Conservation (phyloP, 2,329 filamentous ascomycete genomes). For the Claviceps sorghi region DNA sequence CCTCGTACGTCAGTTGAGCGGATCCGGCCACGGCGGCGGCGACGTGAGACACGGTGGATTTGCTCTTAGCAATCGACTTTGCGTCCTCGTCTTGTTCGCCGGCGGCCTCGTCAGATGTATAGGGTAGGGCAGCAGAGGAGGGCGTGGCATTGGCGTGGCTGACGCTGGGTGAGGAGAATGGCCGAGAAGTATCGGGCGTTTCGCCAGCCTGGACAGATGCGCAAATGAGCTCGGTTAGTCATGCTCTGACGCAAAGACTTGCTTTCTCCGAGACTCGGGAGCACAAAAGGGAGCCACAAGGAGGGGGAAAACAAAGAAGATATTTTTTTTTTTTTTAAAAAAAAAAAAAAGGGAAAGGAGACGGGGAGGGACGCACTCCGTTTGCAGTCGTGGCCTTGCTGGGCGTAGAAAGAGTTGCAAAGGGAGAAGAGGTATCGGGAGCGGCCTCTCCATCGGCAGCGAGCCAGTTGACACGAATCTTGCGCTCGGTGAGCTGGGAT, state of each 20-base stretch:
- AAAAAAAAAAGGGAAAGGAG: background rate
- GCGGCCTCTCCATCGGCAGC: slow-evolving; percentile 37
- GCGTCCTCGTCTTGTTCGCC: slow-evolving; percentile 16
- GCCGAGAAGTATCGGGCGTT: slow-evolving; percentile 30
- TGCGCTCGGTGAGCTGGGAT: slow-evolving; percentile 71
- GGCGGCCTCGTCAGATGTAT: slow-evolving; percentile 19
- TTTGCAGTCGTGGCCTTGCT: slow-evolving; percentile 25
- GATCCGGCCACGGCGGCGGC: slow-evolving; percentile 34
- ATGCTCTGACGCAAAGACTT: background rate
- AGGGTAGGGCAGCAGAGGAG: slow-evolving; percentile 19
- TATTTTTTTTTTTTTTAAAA: no score
- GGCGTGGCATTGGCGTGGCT: slow-evolving; percentile 19
- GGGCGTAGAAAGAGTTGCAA: slow-evolving; percentile 21
- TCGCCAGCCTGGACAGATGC: slow-evolving; percentile 17
- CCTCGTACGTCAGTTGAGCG: slow-evolving; percentile 32
- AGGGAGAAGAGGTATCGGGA: slow-evolving; percentile 10
- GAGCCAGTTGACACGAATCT: slow-evolving; percentile 85
- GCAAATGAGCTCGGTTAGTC: slow-evolving; percentile 1
- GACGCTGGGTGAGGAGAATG: slow-evolving; percentile 28
- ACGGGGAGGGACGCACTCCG: slow-evolving; percentile 21
- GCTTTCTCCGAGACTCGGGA: background rate
- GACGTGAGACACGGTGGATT: slow-evolving; percentile 20
- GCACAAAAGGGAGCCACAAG: no score
- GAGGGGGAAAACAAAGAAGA: background rate
- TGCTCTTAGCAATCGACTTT: slow-evolving; percentile 12